A percentile compares a stretch with the other conserved stretches of the same genome.
Evolutionary conservation across 2,329 filamentous ascomycete species (phyloP).

Genomic region (Tolypocladium ophioglossoides): DNA sequence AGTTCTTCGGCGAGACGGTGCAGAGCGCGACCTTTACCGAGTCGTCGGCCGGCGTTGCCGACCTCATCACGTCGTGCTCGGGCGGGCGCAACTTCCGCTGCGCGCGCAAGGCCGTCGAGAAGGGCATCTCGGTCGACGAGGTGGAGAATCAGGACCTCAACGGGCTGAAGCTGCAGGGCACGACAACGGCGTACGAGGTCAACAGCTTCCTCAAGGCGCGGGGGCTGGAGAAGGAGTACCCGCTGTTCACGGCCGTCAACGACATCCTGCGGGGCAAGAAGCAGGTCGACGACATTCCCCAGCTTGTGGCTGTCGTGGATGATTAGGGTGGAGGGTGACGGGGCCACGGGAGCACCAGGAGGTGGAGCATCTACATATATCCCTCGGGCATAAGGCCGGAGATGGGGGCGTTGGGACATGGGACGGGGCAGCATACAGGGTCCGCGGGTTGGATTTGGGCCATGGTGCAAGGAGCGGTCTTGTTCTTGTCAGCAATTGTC

Average conservation of each 20-base stretch:
- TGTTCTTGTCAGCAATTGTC: background rate
- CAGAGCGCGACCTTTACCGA: conserved; percentile 87
- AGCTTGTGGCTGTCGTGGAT: conserved; percentile 38
- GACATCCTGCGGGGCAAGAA: conserved; percentile 66
- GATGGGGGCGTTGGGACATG: background rate
- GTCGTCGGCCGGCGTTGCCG: conserved; percentile 87
- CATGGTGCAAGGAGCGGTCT: background rate
- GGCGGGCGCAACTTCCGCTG: conserved; percentile 92
- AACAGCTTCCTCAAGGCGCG: conserved; percentile 76
- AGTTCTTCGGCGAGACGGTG: conserved; percentile 80
- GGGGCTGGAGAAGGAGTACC: conserved; percentile 73
- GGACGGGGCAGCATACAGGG: background rate
- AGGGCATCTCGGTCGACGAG: conserved; percentile 70
- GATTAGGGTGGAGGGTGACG: background rate
- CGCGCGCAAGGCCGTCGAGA: conserved; percentile 76
- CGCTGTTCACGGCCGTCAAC: conserved; percentile 83
- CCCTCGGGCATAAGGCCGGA: background rate
- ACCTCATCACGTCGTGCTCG: conserved; percentile 88
- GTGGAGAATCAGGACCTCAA: conserved; percentile 86
- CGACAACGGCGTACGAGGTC: conserved; percentile 82
- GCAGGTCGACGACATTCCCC: conserved; percentile 71
- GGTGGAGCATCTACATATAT: background rate
- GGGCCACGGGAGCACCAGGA: background rate
- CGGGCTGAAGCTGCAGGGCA: conserved; percentile 94
- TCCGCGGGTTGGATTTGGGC: background rate